Percentiles rank a stretch among this genome's conserved stretches.
Conservation (phyloP, 352 stramenopile genomes). For the Phytopythium boreale region DNA sequence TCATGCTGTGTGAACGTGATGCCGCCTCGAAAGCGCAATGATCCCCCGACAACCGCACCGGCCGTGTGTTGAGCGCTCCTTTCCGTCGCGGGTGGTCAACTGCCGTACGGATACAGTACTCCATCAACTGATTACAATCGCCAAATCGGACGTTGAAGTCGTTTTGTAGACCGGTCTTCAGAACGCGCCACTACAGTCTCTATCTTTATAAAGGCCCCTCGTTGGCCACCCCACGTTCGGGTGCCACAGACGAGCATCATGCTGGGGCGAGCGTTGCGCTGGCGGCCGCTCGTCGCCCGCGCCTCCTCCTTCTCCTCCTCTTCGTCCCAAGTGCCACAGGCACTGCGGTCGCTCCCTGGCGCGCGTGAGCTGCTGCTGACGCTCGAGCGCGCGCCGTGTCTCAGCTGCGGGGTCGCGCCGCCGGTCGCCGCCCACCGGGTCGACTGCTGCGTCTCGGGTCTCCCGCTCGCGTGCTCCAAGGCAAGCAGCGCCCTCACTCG, state of each 20-base stretch:
- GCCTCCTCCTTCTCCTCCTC: not conserved
- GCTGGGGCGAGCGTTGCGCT: not conserved
- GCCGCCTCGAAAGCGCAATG: not conserved
- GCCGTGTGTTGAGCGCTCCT: not conserved
- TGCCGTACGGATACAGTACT: not conserved
- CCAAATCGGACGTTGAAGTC: not conserved
- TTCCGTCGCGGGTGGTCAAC: not conserved
- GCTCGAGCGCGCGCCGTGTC: slow-evolving; percentile 42
- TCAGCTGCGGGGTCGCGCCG: slow-evolving; percentile 33
- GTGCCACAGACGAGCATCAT: not conserved
- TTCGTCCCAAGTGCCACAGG: not conserved
- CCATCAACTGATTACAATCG: no score
- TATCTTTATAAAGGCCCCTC: not conserved
- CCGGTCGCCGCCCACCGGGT: slow-evolving; percentile 15
- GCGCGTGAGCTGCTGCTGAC: slow-evolving; percentile 26
- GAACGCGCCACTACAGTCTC: not conserved
- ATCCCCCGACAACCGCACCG: not conserved
- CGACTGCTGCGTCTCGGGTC: slow-evolving; percentile 27
- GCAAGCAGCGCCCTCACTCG: slow-evolving; percentile 4
- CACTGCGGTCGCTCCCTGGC: slow-evolving; percentile 8
- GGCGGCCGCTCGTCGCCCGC: not conserved
- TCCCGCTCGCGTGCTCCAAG: slow-evolving; percentile 51
- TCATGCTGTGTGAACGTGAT: not conserved
- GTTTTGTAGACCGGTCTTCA: not conserved
- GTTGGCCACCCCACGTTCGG: not conserved